Conservation (phyloP, 768 basidiomycete species). For the Suillus subaureus region DNA sequence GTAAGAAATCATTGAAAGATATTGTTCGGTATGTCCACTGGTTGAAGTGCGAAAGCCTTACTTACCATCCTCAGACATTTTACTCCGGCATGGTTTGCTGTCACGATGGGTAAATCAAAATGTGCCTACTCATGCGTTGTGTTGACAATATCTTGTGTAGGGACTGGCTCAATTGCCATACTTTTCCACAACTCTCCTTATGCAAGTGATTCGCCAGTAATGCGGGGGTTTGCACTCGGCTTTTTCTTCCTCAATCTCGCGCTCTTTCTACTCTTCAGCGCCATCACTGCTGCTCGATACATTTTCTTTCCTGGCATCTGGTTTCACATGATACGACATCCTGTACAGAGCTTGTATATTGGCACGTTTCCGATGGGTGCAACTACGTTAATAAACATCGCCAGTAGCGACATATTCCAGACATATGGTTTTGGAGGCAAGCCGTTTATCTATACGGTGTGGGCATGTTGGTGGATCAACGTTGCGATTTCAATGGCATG, state of each 20-base stretch:
- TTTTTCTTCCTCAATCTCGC: conserved; percentile 63
- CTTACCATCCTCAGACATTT: conserved; percentile 42
- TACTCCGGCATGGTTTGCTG: conserved; percentile 57
- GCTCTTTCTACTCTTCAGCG: conserved; percentile 54
- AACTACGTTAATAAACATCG: conserved; percentile 57
- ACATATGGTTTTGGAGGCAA: conserved; percentile 52
- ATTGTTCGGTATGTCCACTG: conserved; percentile 35
- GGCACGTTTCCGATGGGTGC: conserved; percentile 60
- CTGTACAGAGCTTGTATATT: conserved; percentile 52
- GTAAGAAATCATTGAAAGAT: conserved; percentile 34
- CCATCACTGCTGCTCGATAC: conserved; percentile 52
- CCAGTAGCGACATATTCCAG: conserved; percentile 46
- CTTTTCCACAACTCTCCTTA: conserved; percentile 64
- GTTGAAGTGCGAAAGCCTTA: background rate
- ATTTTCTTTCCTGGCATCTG: conserved; percentile 53
- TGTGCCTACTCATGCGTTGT: background rate
- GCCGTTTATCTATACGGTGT: conserved; percentile 54
- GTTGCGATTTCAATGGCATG: conserved; percentile 55
- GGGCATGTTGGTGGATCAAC: conserved; percentile 75
- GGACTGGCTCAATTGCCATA: conserved; percentile 55
- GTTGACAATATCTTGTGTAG: conserved; percentile 20
- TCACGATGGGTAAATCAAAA: conserved; percentile 49
- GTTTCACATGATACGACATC: conserved; percentile 49
- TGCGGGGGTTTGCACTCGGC: conserved; percentile 44
- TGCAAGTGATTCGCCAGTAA: conserved; percentile 39